These are phyloP conservation scores for Thinopyrum elongatum DNA, from an alignment of 176 grass and related monocot species.

Conservation along the genomic window DNA sequence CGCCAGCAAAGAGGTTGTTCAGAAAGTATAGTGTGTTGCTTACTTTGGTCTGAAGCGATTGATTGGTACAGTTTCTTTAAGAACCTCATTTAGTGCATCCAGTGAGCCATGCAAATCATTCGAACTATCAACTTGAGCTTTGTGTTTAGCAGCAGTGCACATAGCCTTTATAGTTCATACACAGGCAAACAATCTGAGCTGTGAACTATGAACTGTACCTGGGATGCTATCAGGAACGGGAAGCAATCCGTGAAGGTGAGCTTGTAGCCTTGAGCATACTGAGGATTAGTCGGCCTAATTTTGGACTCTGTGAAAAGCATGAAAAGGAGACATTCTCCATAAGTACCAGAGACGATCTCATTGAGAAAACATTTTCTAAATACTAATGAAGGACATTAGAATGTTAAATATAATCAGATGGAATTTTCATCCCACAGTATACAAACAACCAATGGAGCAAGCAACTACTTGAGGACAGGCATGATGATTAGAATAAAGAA, in stretches of 20 bases:
- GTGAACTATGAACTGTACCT: conserved; percentile 35
- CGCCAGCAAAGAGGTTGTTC: background rate
- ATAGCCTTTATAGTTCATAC: too few species aligned
- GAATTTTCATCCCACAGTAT: background rate
- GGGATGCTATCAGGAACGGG: conserved; percentile 72
- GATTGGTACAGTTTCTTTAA: too few species aligned
- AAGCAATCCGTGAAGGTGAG: conserved; percentile 62
- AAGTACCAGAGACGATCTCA: background rate
- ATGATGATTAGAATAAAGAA: too few species aligned
- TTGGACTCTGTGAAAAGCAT: conserved; percentile 44
- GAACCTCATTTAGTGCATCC: too few species aligned
- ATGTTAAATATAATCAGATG: conserved; percentile 3
- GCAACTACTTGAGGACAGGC: too few species aligned
- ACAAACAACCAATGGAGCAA: background rate
- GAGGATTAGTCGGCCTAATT: conserved; percentile 56
- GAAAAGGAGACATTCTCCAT: background rate
- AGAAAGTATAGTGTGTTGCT: background rate
- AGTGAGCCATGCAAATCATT: too few species aligned
- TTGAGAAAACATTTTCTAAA: background rate
- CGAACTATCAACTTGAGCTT: too few species aligned
- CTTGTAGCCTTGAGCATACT: conserved; percentile 73
- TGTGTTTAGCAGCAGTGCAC: too few species aligned
- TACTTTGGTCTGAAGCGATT: too few species aligned
- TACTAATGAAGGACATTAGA: conserved; percentile 5
- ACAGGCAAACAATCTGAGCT: too few species aligned